Percentiles rank a stretch among this genome's conserved stretches.
These are phyloP conservation scores for Rickenella mellea DNA, from an alignment of 768 basidiomycete genomes.

Conservation along the genomic window DNA sequence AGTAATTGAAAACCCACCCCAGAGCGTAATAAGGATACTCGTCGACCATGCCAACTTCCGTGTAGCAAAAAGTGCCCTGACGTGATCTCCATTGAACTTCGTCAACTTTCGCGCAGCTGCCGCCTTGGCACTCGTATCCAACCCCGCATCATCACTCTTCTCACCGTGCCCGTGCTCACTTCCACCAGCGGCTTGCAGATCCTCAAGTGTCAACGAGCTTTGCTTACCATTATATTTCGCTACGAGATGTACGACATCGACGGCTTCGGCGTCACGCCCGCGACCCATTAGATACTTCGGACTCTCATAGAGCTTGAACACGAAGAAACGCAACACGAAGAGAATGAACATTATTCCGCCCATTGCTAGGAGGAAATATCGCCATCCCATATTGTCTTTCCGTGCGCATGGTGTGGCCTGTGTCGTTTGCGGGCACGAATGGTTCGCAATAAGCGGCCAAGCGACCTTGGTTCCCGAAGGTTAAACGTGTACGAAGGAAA, in stretches of 20 bases:
- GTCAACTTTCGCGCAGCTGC: conserved; percentile 30
- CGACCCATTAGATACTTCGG: conserved; percentile 67
- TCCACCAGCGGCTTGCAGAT: conserved; percentile 24
- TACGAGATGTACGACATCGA: conserved; percentile 50
- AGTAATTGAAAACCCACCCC: conserved; percentile 27
- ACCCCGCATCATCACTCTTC: conserved; percentile 6
- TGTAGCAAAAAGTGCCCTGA: conserved; percentile 41
- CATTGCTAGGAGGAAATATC: conserved; percentile 67
- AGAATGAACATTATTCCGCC: conserved; percentile 60
- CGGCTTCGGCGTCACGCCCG: conserved; percentile 52
- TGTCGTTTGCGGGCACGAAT: conserved; percentile 40
- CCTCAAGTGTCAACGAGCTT: conserved; percentile 39
- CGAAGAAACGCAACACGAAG: conserved; percentile 53
- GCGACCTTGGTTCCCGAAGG: conserved; percentile 35
- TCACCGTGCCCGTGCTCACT: conserved; percentile 7
- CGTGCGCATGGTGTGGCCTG: conserved; percentile 28
- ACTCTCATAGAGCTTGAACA: conserved; percentile 59
- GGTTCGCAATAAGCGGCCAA: conserved; percentile 65
- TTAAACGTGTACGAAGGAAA: not conserved
- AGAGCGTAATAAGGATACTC: conserved; percentile 37
- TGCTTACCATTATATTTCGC: conserved; percentile 50
- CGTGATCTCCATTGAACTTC: conserved; percentile 30
- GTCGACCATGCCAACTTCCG: conserved; percentile 42
- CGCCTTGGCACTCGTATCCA: conserved; percentile 26
- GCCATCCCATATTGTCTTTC: conserved; percentile 60